Conservation (phyloP, 192 early-diverging fungal genomes). For the Coemansia sp. region DNA sequence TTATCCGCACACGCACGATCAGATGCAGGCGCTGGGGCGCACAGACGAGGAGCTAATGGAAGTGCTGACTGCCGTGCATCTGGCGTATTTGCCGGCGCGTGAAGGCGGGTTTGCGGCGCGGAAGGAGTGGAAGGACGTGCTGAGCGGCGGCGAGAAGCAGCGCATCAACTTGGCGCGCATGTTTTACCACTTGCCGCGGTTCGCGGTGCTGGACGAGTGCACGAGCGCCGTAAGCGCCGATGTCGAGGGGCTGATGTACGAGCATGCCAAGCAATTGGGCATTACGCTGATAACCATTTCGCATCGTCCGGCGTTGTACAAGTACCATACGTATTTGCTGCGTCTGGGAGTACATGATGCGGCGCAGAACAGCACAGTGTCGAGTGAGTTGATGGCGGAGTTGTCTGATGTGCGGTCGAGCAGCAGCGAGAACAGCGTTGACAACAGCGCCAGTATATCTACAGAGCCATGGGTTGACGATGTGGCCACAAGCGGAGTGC, state of each 20-base stretch:
- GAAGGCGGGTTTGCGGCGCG: constrained; percentile 87
- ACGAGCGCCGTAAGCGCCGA: constrained; percentile 87
- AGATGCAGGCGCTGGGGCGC: constrained; percentile 72
- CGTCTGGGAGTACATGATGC: constrained; percentile 63
- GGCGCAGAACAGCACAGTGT: neutral
- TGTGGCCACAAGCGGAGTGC: constrained; percentile 34
- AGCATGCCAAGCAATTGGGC: constrained; percentile 73
- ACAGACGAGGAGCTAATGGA: constrained; percentile 83
- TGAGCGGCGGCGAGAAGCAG: constrained; percentile 96
- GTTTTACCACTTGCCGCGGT: constrained; percentile 94
- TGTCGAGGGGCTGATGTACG: constrained; percentile 89
- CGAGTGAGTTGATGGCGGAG: constrained; percentile 1
- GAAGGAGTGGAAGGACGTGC: constrained; percentile 88
- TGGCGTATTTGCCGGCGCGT: constrained; percentile 76
- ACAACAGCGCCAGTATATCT: constrained; percentile 9
- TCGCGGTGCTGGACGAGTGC: constrained; percentile 95
- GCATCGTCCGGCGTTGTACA: constrained; percentile 90
- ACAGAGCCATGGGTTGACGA: constrained; percentile 50
- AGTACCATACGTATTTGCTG: constrained; percentile 92
- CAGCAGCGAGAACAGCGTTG: constrained; percentile 5
- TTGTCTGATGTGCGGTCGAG: neutral
- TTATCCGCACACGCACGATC: constrained; percentile 88
- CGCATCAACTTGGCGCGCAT: constrained; percentile 91
- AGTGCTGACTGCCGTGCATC: constrained; percentile 80
- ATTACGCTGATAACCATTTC: constrained; percentile 93